phyloP scores from a whole-genome alignment of 495 filamentous ascomycete genomes.

The Massariosphaeria phaeospora region DNA sequence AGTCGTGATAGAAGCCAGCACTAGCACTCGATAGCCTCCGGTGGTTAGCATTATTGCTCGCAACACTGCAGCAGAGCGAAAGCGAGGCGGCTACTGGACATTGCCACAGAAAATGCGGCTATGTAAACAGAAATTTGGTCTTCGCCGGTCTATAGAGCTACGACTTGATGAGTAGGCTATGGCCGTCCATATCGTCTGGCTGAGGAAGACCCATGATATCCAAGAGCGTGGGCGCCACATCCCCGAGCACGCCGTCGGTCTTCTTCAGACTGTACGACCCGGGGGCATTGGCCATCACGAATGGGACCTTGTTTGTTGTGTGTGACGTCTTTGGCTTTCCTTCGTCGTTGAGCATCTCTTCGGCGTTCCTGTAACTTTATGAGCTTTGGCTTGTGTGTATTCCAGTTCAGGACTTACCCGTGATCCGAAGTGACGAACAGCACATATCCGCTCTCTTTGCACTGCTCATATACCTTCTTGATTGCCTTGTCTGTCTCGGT shows the following conservation, averaged over 20 bases:
- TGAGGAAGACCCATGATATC: constrained; percentile 84
- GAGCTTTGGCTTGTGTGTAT: not conserved
- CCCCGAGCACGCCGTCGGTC: constrained; percentile 80
- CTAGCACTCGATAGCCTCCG: too few relatives aligned
- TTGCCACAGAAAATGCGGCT: too few relatives aligned
- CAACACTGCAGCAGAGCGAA: too few relatives aligned
- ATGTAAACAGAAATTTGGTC: not conserved
- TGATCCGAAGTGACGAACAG: constrained; percentile 95
- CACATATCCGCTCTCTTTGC: constrained; percentile 85
- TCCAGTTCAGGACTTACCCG: constrained; percentile 51
- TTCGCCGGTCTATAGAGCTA: constrained; percentile 2
- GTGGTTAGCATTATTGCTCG: too few relatives aligned
- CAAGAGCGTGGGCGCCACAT: constrained; percentile 90
- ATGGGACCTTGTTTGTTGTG: constrained; percentile 94
- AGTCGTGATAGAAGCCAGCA: too few relatives aligned
- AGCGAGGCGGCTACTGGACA: too few relatives aligned
- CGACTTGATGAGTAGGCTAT: constrained; percentile 69
- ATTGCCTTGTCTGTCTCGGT: constrained; percentile 88
- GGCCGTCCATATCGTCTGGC: constrained; percentile 87
- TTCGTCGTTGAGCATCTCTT: constrained; percentile 96
- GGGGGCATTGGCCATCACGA: constrained; percentile 96
- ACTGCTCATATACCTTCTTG: constrained; percentile 81
- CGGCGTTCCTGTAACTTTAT: constrained; percentile 63
- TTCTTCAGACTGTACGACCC: constrained; percentile 83
- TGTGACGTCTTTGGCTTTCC: constrained; percentile 96